Evolutionary conservation across 306 rosid genomes (phyloP), one percentile per base, ranked within the genome.

Genomic region (Phaseolus lunatus): DNA sequence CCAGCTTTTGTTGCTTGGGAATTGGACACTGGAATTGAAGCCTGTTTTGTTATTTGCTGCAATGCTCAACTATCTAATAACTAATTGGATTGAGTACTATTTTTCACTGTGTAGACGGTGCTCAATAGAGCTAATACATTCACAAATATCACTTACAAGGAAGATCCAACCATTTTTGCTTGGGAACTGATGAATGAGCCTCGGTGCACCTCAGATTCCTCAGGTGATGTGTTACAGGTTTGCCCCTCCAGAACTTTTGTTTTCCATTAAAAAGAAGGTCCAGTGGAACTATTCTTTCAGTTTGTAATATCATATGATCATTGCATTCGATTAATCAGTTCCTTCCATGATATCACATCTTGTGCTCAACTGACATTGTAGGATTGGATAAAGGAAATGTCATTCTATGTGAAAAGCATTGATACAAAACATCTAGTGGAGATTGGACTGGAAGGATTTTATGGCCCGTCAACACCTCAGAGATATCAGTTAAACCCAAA

Each of bases 151-250:
- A 89, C 96, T n/a, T 95, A 95, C 86, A 95, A 95, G 86, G 90
- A 92, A 24, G 99, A 95, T 73, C 96, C 97, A 41, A 90, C 99
- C 19, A 88, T 95, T 79, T 90, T 95, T 31, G 93, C 97, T 75
- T 95, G 99, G 99, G 99, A 95, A 69, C 87, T 95, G 58, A 92
- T 92, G 93, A 95, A 95, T 22, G 99, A 92, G 72, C 97, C 99
- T 79, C 88, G 97, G 52, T 95, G 99, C 89, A 83, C 80, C 70
- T 88, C 96, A 12, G 99, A 95, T 80, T 79, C 97, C 56, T 54
- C 97, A 0, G 97, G 98, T 19, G 84, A 92, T 72, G 85, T 5
- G 58, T 84, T 92, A 71, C 98, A 95, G 97, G 97, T 92, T 77
- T 29, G 82, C 19, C 63, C 73, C 84, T 66, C 31, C 67, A 47